A percentile compares a stretch with the other conserved stretches of the same genome.
Conservation (phyloP, 1,284 basidiomycete genomes). For the Sphaerobolus stellatus region DNA sequence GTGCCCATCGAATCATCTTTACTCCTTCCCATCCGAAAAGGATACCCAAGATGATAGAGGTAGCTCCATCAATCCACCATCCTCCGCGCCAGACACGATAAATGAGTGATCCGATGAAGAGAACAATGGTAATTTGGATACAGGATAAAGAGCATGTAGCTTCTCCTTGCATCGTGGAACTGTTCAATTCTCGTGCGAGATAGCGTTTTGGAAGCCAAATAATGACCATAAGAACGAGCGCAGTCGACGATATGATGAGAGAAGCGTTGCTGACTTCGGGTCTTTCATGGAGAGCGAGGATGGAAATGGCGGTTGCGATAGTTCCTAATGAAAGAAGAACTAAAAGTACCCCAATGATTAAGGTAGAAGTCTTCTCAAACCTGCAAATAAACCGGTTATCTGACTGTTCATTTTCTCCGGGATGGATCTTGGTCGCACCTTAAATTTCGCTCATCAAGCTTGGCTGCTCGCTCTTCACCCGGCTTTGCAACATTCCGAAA, state of each 20-base stretch:
- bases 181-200: slow-evolving; percentile 42
- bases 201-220: slow-evolving; percentile 47
- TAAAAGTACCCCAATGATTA: slow-evolving; percentile 38
- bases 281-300: slow-evolving; percentile 34
- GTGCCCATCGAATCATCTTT: slow-evolving; percentile 42
- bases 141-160: slow-evolving; percentile 42
- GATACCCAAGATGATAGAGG: slow-evolving; percentile 38
- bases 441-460: slow-evolving; percentile 24
- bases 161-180: slow-evolving; percentile 44
- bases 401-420: background rate
- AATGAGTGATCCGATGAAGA: slow-evolving; percentile 36
- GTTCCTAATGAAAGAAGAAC: slow-evolving; percentile 37
- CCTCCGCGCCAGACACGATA: slow-evolving; percentile 41
- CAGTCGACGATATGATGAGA: slow-evolving; percentile 42
- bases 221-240: slow-evolving; percentile 38
- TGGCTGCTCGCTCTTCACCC: slow-evolving; percentile 30
- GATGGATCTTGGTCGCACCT: slow-evolving; percentile 23
- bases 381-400: slow-evolving; percentile 23
- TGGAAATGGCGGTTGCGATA: slow-evolving; percentile 33
- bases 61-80: slow-evolving; percentile 48
- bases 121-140: slow-evolving; percentile 34
- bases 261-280: slow-evolving; percentile 40
- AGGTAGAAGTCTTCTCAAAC: slow-evolving; percentile 38
- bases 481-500: slow-evolving; percentile 34
- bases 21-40: slow-evolving; percentile 44